These are phyloP conservation scores for Maudiozyma saulgeensis DNA, from an alignment of 805 yeast species.

Conservation along the genomic window DNA sequence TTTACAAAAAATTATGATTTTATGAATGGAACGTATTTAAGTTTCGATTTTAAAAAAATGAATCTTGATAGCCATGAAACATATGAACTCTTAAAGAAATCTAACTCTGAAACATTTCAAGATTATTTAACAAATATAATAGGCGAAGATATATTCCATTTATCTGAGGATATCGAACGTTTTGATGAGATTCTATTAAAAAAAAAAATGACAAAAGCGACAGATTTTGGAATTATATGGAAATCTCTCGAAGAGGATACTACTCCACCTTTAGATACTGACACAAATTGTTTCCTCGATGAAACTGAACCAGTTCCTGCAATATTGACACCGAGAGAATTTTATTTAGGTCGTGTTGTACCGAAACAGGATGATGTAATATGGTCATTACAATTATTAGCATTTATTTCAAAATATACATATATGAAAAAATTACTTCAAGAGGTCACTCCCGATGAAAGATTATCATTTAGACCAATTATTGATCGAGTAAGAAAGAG, in stretches of 20 bases:
- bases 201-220: constrained; percentile 10
- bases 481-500: constrained; percentile 13
- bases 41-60: constrained; percentile 12
- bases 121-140: constrained; percentile 13
- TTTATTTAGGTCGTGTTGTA: constrained; percentile 61
- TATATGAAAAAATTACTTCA: constrained; percentile 65
- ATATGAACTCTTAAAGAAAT: constrained; percentile 12
- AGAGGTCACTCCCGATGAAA: constrained; percentile 63
- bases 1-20: constrained; percentile 30
- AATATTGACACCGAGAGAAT: constrained; percentile 41
- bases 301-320: constrained; percentile 14
- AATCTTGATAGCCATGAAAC: constrained; percentile 7
- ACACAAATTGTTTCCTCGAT: constrained; percentile 8
- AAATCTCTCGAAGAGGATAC: constrained; percentile 4
- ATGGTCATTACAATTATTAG: constrained; percentile 86
- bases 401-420: constrained; percentile 88
- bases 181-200: constrained; percentile 8
- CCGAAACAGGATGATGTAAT: constrained; percentile 91
- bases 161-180: constrained; percentile 9
- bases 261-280: background rate
- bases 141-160: constrained; percentile 11
- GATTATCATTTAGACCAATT: constrained; percentile 45
- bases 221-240: constrained; percentile 23
- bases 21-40: constrained; percentile 10
- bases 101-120: constrained; percentile 13